Conservation (phyloP, 768 basidiomycete genomes). For the Xerocomus brunneocitrinus region DNA sequence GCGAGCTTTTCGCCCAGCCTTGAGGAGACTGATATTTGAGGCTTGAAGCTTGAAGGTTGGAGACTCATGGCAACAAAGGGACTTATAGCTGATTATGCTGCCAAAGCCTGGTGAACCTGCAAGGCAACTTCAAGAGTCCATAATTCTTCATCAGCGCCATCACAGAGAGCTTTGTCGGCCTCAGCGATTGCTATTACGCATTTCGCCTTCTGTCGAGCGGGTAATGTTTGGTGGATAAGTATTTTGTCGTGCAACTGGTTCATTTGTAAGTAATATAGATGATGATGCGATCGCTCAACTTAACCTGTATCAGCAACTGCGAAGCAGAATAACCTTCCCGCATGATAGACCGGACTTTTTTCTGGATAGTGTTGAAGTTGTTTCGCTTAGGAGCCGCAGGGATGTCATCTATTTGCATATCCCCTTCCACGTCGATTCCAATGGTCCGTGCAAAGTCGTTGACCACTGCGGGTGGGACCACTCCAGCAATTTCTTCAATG, state of each 20-base stretch:
- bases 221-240: slow-evolving; percentile 75
- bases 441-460: slow-evolving; percentile 62
- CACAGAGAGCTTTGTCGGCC: slow-evolving; percentile 92
- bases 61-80: neutral
- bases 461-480: slow-evolving; percentile 77
- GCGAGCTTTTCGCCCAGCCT: neutral
- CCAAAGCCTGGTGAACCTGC: slow-evolving; percentile 61
- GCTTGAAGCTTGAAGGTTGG: neutral
- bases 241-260: slow-evolving; percentile 85
- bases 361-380: slow-evolving; percentile 59
- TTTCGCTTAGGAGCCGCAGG: slow-evolving; percentile 22
- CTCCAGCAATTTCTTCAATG: slow-evolving; percentile 96
- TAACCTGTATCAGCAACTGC: slow-evolving; percentile 83
- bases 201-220: slow-evolving; percentile 72
- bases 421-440: slow-evolving; percentile 65
- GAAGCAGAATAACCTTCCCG: slow-evolving; percentile 90
- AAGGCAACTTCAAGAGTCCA: slow-evolving; percentile 91
- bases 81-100: slow-evolving; percentile 7
- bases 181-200: slow-evolving; percentile 87
- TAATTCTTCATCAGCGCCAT: slow-evolving; percentile 95
- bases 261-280: slow-evolving; percentile 6
- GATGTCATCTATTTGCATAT: slow-evolving; percentile 43
- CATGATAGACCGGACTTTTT: slow-evolving; percentile 70
- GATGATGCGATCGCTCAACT: slow-evolving; percentile 16
- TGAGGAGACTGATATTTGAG: neutral